Conservation (phyloP, 2,329 filamentous ascomycete species). For the Chrysosporium queenslandicum region DNA sequence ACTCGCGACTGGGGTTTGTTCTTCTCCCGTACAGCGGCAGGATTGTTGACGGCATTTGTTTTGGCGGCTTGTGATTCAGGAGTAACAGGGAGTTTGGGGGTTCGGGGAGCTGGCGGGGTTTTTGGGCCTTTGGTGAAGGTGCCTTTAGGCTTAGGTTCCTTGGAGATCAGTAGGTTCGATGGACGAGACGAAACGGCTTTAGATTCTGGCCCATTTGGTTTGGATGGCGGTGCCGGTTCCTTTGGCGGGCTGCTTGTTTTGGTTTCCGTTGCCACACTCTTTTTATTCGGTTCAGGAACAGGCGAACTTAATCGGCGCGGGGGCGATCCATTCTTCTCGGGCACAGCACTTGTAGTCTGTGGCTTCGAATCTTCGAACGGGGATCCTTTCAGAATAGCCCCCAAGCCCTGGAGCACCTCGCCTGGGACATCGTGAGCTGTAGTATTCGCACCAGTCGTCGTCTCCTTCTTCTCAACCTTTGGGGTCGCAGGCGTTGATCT, state of each 20-base stretch:
- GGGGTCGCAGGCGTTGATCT: conserved; percentile 9
- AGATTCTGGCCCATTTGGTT: conserved; percentile 1
- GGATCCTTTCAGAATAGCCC: conserved; percentile 26
- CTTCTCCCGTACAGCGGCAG: conserved; percentile 23
- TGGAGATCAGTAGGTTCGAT: conserved; percentile 25
- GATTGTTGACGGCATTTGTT: conserved; percentile 19
- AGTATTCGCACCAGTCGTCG: neutral
- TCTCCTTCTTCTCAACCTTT: neutral
- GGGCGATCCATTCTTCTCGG: conserved; percentile 4
- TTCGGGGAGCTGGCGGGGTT: conserved; percentile 18
- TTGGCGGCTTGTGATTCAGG: conserved; percentile 12
- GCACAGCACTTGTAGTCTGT: conserved; percentile 8
- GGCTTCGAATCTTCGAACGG: conserved; percentile 21
- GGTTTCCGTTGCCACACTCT: neutral
- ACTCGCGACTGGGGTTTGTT: conserved; percentile 22
- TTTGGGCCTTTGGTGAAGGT: conserved; percentile 10
- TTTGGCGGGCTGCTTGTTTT: conserved; percentile 15
- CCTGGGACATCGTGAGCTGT: conserved; percentile 1
- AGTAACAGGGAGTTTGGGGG: conserved; percentile 18
- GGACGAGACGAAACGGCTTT: conserved; percentile 22
- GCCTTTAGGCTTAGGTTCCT: conserved; percentile 20
- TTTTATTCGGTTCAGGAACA: conserved; percentile 7
- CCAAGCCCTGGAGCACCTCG: conserved; percentile 15
- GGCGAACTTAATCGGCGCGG: conserved; percentile 5
- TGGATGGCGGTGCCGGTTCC: conserved; percentile 3